These are phyloP conservation scores for Mesembryanthemum crystallinum DNA, from an alignment of 148 eudicot genomes.

Conservation along the genomic window DNA sequence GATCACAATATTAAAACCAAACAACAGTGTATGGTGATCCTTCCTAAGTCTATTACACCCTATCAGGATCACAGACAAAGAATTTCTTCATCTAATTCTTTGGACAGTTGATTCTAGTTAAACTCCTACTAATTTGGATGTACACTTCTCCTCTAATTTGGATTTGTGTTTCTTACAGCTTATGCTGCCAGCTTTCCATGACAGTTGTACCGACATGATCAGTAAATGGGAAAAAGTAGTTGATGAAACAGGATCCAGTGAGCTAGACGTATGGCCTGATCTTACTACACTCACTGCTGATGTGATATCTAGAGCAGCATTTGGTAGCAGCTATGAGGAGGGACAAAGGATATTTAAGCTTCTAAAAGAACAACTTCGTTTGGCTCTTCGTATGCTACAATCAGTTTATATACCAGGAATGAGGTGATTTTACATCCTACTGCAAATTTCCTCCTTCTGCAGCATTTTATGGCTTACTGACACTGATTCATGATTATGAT, in stretches of 20 bases:
- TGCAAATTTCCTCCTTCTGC: background rate
- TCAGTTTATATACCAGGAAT: slow-evolving; percentile 32
- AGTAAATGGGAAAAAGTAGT: slow-evolving; percentile 28
- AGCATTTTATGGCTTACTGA: background rate
- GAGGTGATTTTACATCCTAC: slow-evolving; percentile 15
- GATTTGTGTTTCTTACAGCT: slow-evolving; percentile 22
- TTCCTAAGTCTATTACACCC: too few species aligned
- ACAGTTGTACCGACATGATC: slow-evolving; percentile 29
- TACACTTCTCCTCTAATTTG: background rate
- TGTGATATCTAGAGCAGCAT: slow-evolving; percentile 35
- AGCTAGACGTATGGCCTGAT: slow-evolving; percentile 25
- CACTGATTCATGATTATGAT: background rate
- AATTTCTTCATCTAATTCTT: too few species aligned
- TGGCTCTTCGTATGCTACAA: slow-evolving; percentile 9
- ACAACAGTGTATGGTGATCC: too few species aligned
- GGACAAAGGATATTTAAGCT: slow-evolving; percentile 30
- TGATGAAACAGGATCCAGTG: slow-evolving; percentile 15
- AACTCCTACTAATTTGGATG: background rate
- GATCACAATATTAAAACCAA: too few species aligned
- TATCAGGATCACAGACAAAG: too few species aligned
- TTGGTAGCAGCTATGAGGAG: slow-evolving; percentile 29
- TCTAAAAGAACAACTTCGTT: slow-evolving; percentile 22
- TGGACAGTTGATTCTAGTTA: background rate
- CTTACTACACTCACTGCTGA: slow-evolving; percentile 23
- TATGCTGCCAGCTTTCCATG: slow-evolving; percentile 32